Evolutionary conservation across 768 basidiomycete species (phyloP).

Genomic region (Leucocoprinus leucothites): DNA sequence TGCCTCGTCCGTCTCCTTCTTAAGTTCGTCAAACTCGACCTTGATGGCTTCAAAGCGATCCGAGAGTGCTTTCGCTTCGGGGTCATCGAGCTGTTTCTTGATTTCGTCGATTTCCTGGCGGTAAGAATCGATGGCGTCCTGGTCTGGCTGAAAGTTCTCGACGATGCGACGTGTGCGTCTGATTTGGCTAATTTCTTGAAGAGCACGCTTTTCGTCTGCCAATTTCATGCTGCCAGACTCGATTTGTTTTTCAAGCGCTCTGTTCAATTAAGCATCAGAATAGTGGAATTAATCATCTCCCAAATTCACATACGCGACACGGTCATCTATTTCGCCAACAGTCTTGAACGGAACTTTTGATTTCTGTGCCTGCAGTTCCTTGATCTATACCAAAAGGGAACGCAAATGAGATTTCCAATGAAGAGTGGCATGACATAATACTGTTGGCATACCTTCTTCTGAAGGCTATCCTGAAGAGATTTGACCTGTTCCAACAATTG

Average conservation of each 20-base stretch:
- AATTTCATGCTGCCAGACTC: constrained; percentile 91
- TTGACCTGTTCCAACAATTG: constrained; percentile 82
- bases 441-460: constrained; percentile 64
- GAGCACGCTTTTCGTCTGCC: constrained; percentile 91
- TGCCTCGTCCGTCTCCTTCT: constrained; percentile 82
- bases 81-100: constrained; percentile 84
- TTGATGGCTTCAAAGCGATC: constrained; percentile 82
- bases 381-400: constrained; percentile 48
- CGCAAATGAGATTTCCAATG: neutral
- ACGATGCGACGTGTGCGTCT: constrained; percentile 73
- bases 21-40: constrained; percentile 80
- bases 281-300: neutral
- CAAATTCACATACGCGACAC: constrained; percentile 63
- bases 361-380: constrained; percentile 81
- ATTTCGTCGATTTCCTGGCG: constrained; percentile 73
- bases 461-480: constrained; percentile 67
- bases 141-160: constrained; percentile 77
- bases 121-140: constrained; percentile 80
- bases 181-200: constrained; percentile 79
- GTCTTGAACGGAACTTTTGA: constrained; percentile 78
- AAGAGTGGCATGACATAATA: neutral
- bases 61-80: constrained; percentile 76
- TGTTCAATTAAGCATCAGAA: constrained; percentile 27
- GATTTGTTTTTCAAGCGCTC: constrained; percentile 83
- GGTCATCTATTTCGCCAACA: constrained; percentile 82